Evolutionary conservation across 2,329 filamentous ascomycete genomes (phyloP).

Genomic region (Aureobasidium sp.): DNA sequence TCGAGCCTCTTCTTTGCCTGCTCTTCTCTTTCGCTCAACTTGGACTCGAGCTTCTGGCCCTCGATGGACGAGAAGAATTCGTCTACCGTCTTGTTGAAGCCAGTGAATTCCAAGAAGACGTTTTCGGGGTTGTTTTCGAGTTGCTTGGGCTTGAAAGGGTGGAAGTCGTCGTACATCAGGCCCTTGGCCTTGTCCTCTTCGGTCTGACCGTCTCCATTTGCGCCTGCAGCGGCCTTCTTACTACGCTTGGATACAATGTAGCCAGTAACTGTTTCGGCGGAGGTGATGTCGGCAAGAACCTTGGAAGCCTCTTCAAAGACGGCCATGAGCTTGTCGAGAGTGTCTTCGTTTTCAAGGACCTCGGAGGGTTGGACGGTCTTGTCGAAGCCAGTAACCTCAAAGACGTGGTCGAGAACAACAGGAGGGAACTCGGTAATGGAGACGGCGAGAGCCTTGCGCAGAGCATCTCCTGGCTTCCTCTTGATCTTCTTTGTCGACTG

Average conservation of each 20-base stretch:
- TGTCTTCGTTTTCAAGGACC: constrained; percentile 55
- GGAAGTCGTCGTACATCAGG: constrained; percentile 85
- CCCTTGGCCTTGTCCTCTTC: constrained; percentile 32
- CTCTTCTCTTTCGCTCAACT: constrained; percentile 71
- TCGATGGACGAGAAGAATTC: constrained; percentile 97
- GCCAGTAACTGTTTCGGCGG: constrained; percentile 58
- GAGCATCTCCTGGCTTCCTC: constrained; percentile 62
- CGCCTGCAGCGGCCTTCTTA: constrained; percentile 20
- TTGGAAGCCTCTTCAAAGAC: constrained; percentile 62
- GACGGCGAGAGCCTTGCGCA: constrained; percentile 71
- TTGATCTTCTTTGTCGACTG: constrained; percentile 50
- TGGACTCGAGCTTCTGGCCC: constrained; percentile 81
- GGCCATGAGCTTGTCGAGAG: constrained; percentile 58
- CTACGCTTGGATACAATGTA: constrained; percentile 65
- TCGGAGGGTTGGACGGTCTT: constrained; percentile 56
- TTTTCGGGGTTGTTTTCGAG: constrained; percentile 59
- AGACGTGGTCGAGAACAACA: constrained; percentile 75
- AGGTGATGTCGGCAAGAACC: constrained; percentile 60
- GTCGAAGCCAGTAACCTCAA: constrained; percentile 63
- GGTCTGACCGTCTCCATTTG: constrained; percentile 28
- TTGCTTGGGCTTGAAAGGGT: constrained; percentile 79
- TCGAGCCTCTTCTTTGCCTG: constrained; percentile 77
- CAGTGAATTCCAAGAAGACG: constrained; percentile 65
- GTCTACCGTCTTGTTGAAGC: constrained; percentile 88
- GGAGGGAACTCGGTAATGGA: constrained; percentile 86